phyloP scores from a whole-genome alignment of 805 yeast genomes.

The Cyberlindnera saturnus region DNA sequence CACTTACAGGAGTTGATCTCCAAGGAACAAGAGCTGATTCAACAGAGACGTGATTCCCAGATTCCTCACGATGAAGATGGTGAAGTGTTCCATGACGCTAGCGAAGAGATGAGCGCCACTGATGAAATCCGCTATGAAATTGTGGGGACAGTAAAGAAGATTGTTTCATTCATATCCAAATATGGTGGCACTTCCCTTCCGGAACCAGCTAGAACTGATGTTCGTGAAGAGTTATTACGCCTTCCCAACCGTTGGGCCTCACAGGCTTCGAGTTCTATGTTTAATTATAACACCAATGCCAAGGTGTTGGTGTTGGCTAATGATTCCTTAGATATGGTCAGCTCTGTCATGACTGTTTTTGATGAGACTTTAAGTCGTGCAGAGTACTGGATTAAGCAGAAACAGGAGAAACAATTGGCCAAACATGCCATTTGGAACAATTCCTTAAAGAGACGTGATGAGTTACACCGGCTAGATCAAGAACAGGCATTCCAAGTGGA shows the following conservation, averaged over 20 bases:
- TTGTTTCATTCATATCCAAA: constrained; percentile 78
- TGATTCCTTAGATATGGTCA: constrained; percentile 81
- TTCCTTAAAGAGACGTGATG: constrained; percentile 10
- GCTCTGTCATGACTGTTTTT: constrained; percentile 75
- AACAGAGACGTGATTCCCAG: constrained; percentile 2
- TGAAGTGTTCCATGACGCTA: constrained; percentile 29
- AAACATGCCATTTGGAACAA: constrained; percentile 24
- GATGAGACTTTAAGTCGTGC: constrained; percentile 82
- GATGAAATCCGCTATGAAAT: constrained; percentile 68
- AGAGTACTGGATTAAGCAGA: constrained; percentile 69
- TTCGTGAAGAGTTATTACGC: constrained; percentile 68
- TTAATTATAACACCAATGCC: constrained; percentile 44
- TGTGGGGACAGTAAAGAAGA: constrained; percentile 82
- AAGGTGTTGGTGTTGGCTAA: constrained; percentile 76
- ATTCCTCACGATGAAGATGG: constrained; percentile 15
- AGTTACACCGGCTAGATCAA: background rate
- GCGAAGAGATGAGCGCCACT: constrained; percentile 21
- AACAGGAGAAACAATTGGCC: constrained; percentile 30
- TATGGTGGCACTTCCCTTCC: constrained; percentile 73
- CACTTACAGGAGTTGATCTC: constrained; percentile 53
- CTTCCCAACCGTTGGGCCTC: constrained; percentile 72
- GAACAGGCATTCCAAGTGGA: no score
- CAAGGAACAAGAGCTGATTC: constrained; percentile 32
- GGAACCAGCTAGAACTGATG: constrained; percentile 73
- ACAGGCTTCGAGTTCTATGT: constrained; percentile 16